A percentile compares a stretch with the other conserved stretches of the same genome.
These are phyloP conservation scores for Margaritispora aquatica DNA, from an alignment of 495 filamentous ascomycete genomes.

Conservation along the genomic window DNA sequence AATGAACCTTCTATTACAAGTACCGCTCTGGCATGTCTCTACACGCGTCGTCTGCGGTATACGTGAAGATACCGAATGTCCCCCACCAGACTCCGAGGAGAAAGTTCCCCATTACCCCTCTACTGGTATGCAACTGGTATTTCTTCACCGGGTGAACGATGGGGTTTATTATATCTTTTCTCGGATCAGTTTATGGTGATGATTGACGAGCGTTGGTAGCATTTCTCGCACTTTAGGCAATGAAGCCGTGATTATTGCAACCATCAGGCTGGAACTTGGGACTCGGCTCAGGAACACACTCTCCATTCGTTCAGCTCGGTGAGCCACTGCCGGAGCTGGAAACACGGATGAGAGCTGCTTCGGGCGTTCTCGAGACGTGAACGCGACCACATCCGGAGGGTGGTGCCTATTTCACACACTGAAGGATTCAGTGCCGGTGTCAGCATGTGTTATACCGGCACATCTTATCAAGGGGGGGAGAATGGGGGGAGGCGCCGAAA, in stretches of 20 bases:
- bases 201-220: too few relatives aligned
- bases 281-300: too few relatives aligned
- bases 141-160: neutral
- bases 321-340: neutral
- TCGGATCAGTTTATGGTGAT: too few relatives aligned
- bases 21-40: too few relatives aligned
- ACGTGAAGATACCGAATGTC: too few relatives aligned
- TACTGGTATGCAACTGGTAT: neutral
- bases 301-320: neutral
- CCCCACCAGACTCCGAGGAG: too few relatives aligned
- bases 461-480: neutral
- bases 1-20: too few relatives aligned
- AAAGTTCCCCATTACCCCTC: neutral
- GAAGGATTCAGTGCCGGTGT: neutral
- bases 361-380: neutral
- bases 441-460: neutral
- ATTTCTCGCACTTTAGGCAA: neutral
- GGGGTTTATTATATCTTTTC: too few relatives aligned
- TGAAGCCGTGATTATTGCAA: neutral
- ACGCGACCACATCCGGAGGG: neutral
- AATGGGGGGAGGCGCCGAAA: neutral
- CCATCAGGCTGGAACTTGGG: neutral
- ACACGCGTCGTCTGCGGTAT: too few relatives aligned
- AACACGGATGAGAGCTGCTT: neutral
- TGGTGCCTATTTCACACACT: neutral